phyloP scores from a whole-genome alignment of 805 yeast species.

The Pichia ethanolica region DNA sequence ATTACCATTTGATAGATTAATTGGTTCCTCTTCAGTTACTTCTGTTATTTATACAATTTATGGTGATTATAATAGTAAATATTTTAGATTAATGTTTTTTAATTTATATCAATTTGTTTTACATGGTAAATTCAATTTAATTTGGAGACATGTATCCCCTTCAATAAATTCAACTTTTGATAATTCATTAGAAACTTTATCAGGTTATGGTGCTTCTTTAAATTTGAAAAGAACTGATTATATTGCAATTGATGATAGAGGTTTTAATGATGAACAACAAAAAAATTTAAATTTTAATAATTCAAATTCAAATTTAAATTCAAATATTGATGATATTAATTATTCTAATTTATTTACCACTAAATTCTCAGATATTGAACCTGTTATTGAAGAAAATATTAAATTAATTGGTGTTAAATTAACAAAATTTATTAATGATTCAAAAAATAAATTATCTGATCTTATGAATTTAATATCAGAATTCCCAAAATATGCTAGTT shows the following conservation, averaged over 20 bases:
- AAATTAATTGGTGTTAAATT: constrained; percentile 34
- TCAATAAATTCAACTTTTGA: neutral
- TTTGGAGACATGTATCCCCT: constrained; percentile 62
- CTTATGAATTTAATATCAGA: constrained; percentile 37
- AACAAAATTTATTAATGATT: constrained; percentile 31
- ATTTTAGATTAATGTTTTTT: constrained; percentile 50
- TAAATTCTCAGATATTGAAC: constrained; percentile 25
- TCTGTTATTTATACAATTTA: constrained; percentile 43
- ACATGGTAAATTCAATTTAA: constrained; percentile 60
- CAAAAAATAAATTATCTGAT: constrained; percentile 29
- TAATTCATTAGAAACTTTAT: constrained; percentile 16
- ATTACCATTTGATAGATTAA: constrained; percentile 52
- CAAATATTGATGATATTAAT: neutral
- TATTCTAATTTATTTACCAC: neutral
- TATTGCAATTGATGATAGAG: constrained; percentile 56
- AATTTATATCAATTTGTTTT: constrained; percentile 51
- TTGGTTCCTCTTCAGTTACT: constrained; percentile 38
- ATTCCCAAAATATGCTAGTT: constrained; percentile 47
- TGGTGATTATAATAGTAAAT: constrained; percentile 48
- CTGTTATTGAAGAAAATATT: constrained; percentile 28
- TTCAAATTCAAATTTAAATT: neutral
- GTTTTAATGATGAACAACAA: constrained; percentile 24
- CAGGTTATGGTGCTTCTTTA: constrained; percentile 64
- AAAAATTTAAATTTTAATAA: constrained; percentile 20
- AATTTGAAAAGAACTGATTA: constrained; percentile 62